Evolutionary conservation across 495 filamentous ascomycete species (phyloP), one percentile per base, ranked within the genome.

Genomic region (Xanthoparmelia taractica): DNA sequence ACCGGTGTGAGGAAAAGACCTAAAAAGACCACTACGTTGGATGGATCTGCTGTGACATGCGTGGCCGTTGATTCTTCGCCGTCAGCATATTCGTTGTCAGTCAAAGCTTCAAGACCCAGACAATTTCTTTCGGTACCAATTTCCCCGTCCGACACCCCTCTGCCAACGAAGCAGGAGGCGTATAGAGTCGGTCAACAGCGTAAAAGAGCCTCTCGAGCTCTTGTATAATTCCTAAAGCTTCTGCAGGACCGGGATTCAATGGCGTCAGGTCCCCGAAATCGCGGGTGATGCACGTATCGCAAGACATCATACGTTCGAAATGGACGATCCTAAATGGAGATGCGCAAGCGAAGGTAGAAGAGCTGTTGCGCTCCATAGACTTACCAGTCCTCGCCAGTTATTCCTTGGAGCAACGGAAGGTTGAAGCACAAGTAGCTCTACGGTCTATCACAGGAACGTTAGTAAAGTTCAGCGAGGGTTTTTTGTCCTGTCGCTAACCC

Each of bases 281-380:
- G 13, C 74, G 74, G n/a, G 72, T 79, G 27, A 77, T 79, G 63
- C 75, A 77, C 57, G 75, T 88, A 40, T 74, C 84, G 10, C 80
- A 82, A 66, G 73, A 77, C 38, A 81, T 76, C 5, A 83, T 87
- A 70, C 79, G 78, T 47, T 71, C 77, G 17, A 84, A 82, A 75
- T 87, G 85, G 85, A 75, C 75, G n/a, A 75, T 76, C 27, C 74
- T 86, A 5, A 75, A 82, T 0, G 76, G 77, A 36, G 70, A 75
- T 8, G 78, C 76, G 6, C 78, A 84, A 67, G 75, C 79, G 29
- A 82, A 77, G 57, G 76, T 85, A 45, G 73, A 75, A 47, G 76
- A 79, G 60, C 70, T 86, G 64, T 77, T 87, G 33, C 73, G 75
- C 37, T 73, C 80, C 12, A 68, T 82, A 18, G 81, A 85, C 68